These are phyloP conservation scores for Emmonsia crescens DNA, from an alignment of 2,329 filamentous ascomycete genomes.

Conservation along the genomic window DNA sequence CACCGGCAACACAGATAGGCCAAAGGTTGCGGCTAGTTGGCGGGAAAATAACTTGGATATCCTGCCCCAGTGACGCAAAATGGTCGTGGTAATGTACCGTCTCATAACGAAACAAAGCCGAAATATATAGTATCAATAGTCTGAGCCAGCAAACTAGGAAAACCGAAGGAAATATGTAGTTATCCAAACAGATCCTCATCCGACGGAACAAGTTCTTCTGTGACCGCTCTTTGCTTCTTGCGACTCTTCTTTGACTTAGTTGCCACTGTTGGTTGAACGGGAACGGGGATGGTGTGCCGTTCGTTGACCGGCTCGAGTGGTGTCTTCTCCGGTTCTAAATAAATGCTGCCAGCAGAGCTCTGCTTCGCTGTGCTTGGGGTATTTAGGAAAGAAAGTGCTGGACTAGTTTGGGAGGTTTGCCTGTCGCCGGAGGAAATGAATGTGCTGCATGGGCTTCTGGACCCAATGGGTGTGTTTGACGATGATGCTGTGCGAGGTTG, in stretches of 20 bases:
- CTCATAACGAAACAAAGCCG: too few relatives aligned
- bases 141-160: background rate
- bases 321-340: conserved; percentile 1
- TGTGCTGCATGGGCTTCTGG: background rate
- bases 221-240: background rate
- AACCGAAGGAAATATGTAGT: background rate
- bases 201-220: conserved; percentile 6
- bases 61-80: background rate
- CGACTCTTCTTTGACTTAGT: background rate
- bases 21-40: background rate
- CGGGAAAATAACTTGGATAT: background rate
- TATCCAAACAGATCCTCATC: conserved; percentile 6
- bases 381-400: background rate
- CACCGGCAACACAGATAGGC: background rate
- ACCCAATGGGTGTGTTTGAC: background rate
- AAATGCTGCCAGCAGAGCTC: background rate
- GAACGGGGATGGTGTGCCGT: background rate
- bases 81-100: background rate
- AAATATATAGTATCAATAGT: background rate
- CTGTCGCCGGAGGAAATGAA: background rate
- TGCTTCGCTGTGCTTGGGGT: background rate
- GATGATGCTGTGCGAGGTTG: background rate
- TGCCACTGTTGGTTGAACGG: background rate
- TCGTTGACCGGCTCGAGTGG: background rate
- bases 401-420: background rate